Base-by-base conservation (phyloP, 2,329 filamentous ascomycete genomes). In the Microsporum canis region DNA sequence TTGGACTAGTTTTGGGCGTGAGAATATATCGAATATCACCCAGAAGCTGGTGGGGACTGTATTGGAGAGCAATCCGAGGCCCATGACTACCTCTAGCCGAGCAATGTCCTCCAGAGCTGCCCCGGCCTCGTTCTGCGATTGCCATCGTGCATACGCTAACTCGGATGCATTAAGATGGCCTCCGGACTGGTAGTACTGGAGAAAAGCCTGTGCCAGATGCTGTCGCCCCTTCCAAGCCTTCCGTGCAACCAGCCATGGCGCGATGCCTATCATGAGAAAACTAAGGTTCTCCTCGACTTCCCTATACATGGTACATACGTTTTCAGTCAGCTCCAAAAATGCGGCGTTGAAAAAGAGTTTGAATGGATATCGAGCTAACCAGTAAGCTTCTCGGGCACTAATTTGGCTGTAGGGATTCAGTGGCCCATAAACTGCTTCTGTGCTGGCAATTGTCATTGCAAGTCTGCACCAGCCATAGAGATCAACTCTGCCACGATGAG, bases 11-110 rank as follows among this genome's bases (percentile, higher is more conserved):
- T 49, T 39, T 2, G 75, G 72, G 0, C 74, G 70, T 3, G 74
- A 75, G 66, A 71, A 78, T 5, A 81, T 65, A 43, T 78, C 72
- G 62, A 71, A 74, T 0, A 80, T 39, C 1, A 75, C 61, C 78
- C 79, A 81, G 68, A 79, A 81, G 0, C 68, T 66, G 0, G 76
- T 71, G 0, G 76, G 75, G 3, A 72, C 68, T 0, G 77, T 76
- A 64, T 80, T 80, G 47, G 71, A 70, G 0, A 77, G 66, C 27
- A 76, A 63, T 0, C 68, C 78, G 5, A 78, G 41, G 0, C 63
- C 65, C 56, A 70, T 67, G 2, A 64, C 45, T 4, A 65, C 64
- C 60, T 75, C 72, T 2, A 67, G 61, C n/a, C 66, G 63, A 0
- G 68, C 69, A 53, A 68, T 66, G 14, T 71, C 67, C 53, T 33